These are phyloP conservation scores for Xylariaceae sp. DNA, from an alignment of 2,329 filamentous ascomycete species.

Conservation along the genomic window DNA sequence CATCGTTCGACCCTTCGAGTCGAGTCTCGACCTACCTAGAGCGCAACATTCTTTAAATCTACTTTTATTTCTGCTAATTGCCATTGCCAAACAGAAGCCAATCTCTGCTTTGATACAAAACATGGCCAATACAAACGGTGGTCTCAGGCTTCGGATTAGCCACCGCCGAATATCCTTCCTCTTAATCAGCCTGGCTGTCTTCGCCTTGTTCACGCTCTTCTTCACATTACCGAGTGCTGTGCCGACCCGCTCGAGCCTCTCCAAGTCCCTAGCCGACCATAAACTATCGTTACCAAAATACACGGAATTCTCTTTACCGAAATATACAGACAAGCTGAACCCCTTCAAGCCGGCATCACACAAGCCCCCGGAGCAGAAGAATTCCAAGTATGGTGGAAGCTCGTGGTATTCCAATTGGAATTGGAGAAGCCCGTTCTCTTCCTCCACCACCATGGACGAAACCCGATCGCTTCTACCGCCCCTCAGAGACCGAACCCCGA, in stretches of 20 bases:
- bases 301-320: conserved; percentile 53
- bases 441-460: conserved; percentile 78
- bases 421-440: conserved; percentile 91
- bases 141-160: conserved; percentile 58
- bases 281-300: conserved; percentile 58
- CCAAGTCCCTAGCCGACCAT: conserved; percentile 55
- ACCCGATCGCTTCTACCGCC: conserved; percentile 84
- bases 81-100: neutral
- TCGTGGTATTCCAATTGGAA: conserved; percentile 90
- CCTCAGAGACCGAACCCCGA: conserved; percentile 69
- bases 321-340: conserved; percentile 58
- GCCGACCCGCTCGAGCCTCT: conserved; percentile 57
- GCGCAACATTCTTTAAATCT: neutral
- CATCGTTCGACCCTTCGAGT: neutral
- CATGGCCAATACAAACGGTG: conserved; percentile 55
- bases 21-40: neutral
- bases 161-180: conserved; percentile 61
- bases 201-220: conserved; percentile 61
- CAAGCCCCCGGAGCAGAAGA: conserved; percentile 74
- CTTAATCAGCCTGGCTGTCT: conserved; percentile 57
- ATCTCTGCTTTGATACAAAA: conserved; percentile 3
- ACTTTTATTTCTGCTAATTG: neutral
- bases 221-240: conserved; percentile 58
- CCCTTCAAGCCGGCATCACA: conserved; percentile 76
- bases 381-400: conserved; percentile 78